Evolutionary conservation across 2,329 filamentous ascomycete genomes (phyloP), one percentile per base, ranked within the genome.

Genomic region (Claviceps sp.): DNA sequence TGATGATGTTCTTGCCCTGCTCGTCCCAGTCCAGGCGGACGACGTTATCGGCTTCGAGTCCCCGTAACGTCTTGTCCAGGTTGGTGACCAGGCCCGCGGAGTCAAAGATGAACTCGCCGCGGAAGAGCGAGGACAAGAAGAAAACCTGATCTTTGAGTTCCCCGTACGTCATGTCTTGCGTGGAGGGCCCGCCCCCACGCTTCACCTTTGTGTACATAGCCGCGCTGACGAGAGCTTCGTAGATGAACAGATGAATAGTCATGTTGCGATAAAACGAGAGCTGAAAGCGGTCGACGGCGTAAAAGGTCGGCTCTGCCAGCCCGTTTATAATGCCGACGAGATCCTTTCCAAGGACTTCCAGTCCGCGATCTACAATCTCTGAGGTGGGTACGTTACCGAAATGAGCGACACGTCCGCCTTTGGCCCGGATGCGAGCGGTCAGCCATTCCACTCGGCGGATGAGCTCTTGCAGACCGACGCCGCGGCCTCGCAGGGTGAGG

Each of bases 241-340:
- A 85, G 53, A 98, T 93, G 67, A 98, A 98, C 5, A 98, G 78
- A 64, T 98, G 93, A 55, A 98, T 98, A 0, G 91, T 96, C 93
- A 97, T 97, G 68, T 98, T 98, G 50, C 93, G 84, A 70, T 98
- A 98, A 68, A 98, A 98, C 0, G 89, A 95, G 9, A 98, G 78
- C 64, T 98, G 93, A 72, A 98, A 98, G 50, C 89, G 80, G 66
- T 98, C 93, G 41, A 96, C 89, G 4, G 93, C 93, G 61, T 88
- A 95, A 67, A 88, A 97, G 0, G 93, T 97, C 18, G 88, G 87
- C 65, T 98, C 93, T 0, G 86, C 85, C 5, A 98, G 71, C 0
- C 84, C 88, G 40, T 84, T 78, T 0, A 95, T 76, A 4, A 84
- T 73, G 4, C 90, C 88, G 0, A 98, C 89, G 1, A 98, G 77